These are phyloP conservation scores for Basipetospora chlamydospora DNA, from an alignment of 2,329 filamentous ascomycete genomes.

Conservation along the genomic window DNA sequence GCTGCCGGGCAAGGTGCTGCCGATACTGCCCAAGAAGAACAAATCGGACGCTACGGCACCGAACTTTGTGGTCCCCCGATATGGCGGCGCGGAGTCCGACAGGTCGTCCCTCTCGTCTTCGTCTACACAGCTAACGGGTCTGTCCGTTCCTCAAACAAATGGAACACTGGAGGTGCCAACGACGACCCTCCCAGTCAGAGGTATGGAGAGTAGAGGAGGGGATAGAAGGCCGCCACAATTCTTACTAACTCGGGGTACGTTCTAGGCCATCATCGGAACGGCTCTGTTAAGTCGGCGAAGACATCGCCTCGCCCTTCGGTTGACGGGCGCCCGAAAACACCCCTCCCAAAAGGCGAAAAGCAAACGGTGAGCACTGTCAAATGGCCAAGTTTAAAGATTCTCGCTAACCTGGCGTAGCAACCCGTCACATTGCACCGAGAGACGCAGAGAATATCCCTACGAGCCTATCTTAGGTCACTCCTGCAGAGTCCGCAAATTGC, in stretches of 20 bases:
- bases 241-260: background rate
- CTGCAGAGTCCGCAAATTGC: constrained; percentile 75
- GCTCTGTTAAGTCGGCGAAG: constrained; percentile 9
- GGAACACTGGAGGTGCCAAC: background rate
- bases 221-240: background rate
- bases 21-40: constrained; percentile 82
- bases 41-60: constrained; percentile 59
- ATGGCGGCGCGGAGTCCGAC: constrained; percentile 55
- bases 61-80: constrained; percentile 34
- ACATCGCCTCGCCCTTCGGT: constrained; percentile 9
- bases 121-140: constrained; percentile 50
- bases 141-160: constrained; percentile 7
- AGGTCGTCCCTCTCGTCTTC: constrained; percentile 66
- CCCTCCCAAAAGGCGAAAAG: background rate
- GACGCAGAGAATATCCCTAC: constrained; percentile 76
- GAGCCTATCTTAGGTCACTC: constrained; percentile 78
- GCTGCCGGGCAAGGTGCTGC: constrained; percentile 78
- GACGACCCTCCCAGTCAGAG: constrained; percentile 23
- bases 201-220: constrained; percentile 10
- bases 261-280: constrained; percentile 13
- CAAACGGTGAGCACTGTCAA: background rate
- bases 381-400: too few relatives aligned
- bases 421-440: constrained; percentile 54
- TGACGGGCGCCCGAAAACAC: constrained; percentile 5
- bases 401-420: too few relatives aligned